Conservation (phyloP, 352 stramenopile genomes). For the Phytophthora pinifolia region DNA sequence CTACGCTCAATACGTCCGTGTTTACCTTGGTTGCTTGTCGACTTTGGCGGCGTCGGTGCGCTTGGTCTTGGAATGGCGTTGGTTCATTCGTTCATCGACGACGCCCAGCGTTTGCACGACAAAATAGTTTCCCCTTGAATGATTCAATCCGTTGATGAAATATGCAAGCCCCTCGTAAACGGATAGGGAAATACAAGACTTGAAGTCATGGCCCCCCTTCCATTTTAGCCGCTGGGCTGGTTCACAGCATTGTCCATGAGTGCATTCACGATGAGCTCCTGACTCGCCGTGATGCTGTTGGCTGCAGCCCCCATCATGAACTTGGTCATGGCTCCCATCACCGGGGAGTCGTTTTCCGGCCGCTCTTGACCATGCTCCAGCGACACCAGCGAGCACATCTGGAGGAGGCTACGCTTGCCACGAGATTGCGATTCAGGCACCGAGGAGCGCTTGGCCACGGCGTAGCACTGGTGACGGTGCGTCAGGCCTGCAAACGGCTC, state of each 20-base stretch:
- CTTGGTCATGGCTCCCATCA: constrained; percentile 39
- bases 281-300: constrained; percentile 34
- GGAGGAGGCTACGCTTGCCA: constrained; percentile 41
- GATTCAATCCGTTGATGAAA: constrained; percentile 1
- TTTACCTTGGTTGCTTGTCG: too few relatives aligned
- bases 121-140: not conserved
- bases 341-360: constrained; percentile 29
- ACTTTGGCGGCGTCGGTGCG: too few relatives aligned
- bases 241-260: constrained; percentile 34
- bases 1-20: too few relatives aligned
- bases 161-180: not conserved
- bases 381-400: constrained; percentile 45
- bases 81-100: too few relatives aligned
- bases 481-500: constrained; percentile 32
- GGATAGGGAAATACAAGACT: not conserved
- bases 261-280: constrained; percentile 41
- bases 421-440: constrained; percentile 21
- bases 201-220: not conserved
- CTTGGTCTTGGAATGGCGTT: too few relatives aligned
- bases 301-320: constrained; percentile 39
- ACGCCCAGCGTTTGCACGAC: too few relatives aligned
- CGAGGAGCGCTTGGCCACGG: constrained; percentile 30
- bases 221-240: constrained; percentile 10
- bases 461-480: constrained; percentile 38
- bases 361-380: constrained; percentile 31